phyloP scores from a whole-genome alignment of 305 asterid species.

The Fraxinus sp. region DNA sequence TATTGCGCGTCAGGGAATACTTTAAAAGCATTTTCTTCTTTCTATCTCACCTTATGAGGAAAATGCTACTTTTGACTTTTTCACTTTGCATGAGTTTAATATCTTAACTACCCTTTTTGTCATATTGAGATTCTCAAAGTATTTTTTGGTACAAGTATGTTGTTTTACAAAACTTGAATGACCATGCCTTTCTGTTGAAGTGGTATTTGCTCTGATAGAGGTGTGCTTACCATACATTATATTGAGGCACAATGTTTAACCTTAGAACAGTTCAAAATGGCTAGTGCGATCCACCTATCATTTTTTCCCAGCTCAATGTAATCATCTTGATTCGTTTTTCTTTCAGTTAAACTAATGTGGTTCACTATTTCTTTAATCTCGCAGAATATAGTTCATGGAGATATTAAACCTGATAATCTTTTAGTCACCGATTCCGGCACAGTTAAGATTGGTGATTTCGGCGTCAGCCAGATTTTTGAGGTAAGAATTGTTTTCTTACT shows the following conservation, averaged over 20 bases:
- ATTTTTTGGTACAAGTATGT: background rate
- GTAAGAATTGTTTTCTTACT: background rate
- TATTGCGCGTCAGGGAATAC: background rate
- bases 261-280: constrained; percentile 3
- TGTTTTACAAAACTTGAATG: background rate
- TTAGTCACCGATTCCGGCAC: constrained; percentile 69
- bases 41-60: background rate
- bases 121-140: background rate
- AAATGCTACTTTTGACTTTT: background rate
- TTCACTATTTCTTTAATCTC: constrained; percentile 12
- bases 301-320: constrained; percentile 3
- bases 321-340: constrained; percentile 1
- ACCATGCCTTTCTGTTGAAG: background rate
- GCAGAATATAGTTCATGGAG: constrained; percentile 71
- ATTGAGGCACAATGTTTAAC: background rate
- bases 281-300: background rate
- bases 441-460: background rate
- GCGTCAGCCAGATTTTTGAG: background rate
- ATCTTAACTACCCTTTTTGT: background rate
- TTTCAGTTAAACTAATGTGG: constrained; percentile 10
- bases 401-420: constrained; percentile 85
- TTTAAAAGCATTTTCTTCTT: background rate
- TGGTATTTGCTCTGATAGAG: background rate
- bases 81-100: background rate
- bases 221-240: background rate